These are phyloP conservation scores for Triticum monococcum DNA, from an alignment of 176 grass and related monocot species.

Conservation along the genomic window DNA sequence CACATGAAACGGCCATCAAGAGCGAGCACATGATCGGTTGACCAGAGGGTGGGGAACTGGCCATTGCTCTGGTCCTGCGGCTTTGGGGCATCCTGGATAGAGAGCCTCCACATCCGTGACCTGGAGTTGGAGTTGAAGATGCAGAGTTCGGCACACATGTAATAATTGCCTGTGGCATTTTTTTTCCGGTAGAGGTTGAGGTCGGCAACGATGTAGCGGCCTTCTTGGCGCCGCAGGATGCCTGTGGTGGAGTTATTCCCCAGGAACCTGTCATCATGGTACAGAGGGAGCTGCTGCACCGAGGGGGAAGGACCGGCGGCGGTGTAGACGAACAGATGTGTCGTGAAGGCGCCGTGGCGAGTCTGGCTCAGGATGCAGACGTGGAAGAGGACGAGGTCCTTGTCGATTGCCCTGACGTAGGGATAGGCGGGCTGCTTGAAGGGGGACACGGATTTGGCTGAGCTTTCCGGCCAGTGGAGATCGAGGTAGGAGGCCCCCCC, in stretches of 20 bases:
- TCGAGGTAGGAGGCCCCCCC: neutral
- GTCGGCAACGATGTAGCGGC: neutral
- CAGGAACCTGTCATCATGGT: neutral
- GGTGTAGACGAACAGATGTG: neutral
- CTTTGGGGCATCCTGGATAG: no score
- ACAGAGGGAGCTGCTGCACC: neutral
- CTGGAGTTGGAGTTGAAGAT: no score
- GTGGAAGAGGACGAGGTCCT: neutral
- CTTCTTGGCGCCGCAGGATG: neutral
- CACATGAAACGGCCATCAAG: no score
- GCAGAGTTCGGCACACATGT: no score
- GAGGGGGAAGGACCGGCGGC: neutral
- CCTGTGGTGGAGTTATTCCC: neutral
- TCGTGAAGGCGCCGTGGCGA: neutral
- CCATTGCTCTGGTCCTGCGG: no score
- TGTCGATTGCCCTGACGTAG: neutral
- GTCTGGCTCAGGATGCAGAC: neutral
- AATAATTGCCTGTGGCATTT: no score
- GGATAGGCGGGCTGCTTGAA: neutral
- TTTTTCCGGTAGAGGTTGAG: neutral
- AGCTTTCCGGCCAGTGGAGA: neutral
- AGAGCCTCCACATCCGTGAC: no score
- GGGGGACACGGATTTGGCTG: neutral
- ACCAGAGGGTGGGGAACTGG: no score
- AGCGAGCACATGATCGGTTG: no score